These are phyloP conservation scores for Escallonia rubra DNA, from an alignment of 129 eudicot genomes.

Conservation along the genomic window DNA sequence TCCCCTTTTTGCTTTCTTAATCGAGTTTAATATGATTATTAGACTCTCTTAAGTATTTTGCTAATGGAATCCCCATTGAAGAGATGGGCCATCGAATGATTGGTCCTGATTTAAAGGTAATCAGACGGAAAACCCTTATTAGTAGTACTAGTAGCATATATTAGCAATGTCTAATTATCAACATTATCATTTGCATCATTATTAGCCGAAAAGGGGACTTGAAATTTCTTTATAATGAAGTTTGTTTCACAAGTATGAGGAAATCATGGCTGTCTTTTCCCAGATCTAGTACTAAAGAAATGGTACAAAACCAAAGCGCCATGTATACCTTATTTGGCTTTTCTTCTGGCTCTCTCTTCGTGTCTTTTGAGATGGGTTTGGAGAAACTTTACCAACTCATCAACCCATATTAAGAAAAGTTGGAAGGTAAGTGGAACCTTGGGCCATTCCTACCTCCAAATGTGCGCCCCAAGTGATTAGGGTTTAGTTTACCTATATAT, in stretches of 20 bases:
- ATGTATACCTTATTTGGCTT: conserved; percentile 22
- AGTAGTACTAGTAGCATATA: conserved; percentile 4
- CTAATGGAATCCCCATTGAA: background rate
- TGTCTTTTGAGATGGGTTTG: conserved; percentile 30
- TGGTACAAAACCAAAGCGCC: conserved; percentile 6
- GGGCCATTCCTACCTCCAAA: conserved; percentile 19
- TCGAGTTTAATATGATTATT: conserved; percentile 3
- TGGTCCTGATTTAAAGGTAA: conserved; percentile 7
- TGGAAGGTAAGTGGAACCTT: conserved; percentile 6
- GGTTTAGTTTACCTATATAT: background rate
- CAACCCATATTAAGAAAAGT: background rate
- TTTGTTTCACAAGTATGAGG: conserved; percentile 27
- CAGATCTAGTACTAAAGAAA: conserved; percentile 19
- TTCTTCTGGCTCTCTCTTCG: conserved; percentile 19
- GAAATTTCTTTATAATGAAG: background rate
- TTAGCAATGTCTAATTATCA: conserved; percentile 16
- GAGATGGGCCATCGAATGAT: conserved; percentile 20
- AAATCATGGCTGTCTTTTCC: conserved; percentile 41
- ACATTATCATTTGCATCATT: conserved; percentile 30
- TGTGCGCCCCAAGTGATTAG: conserved; percentile 8
- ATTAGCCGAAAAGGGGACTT: conserved; percentile 11
- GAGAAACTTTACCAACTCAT: conserved; percentile 26
- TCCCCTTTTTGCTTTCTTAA: conserved; percentile 7
- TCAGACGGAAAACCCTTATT: background rate
- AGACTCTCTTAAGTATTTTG: background rate